A percentile compares a stretch with the other conserved stretches of the same genome.
Conservation (phyloP, 164 flowering plant genomes). For the Piper betle region DNA sequence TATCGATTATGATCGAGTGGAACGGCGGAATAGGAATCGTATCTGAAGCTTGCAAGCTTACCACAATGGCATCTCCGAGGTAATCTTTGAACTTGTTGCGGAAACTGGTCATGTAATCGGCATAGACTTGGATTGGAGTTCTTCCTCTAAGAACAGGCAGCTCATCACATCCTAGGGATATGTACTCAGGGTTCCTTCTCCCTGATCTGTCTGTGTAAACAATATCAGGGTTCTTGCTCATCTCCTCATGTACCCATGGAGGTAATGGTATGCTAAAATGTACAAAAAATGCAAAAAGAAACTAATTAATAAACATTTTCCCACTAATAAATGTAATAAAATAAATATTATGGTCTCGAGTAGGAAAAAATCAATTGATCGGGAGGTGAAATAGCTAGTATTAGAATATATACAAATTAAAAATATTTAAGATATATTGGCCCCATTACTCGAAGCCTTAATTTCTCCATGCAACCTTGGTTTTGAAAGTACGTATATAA, state of each 20-base stretch:
- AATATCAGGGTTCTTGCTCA: constrained; percentile 77
- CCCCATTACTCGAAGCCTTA: no score
- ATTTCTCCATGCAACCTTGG: no score
- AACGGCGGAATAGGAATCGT: no score
- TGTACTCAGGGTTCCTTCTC: constrained; percentile 80
- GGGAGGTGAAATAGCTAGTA: no score
- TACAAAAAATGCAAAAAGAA: not conserved
- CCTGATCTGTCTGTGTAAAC: constrained; percentile 85
- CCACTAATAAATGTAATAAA: no score
- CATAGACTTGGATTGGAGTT: constrained; percentile 82
- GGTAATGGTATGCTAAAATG: constrained; percentile 73
- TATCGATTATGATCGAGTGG: no score
- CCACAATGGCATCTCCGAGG: constrained; percentile 63
- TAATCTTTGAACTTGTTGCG: constrained; percentile 53
- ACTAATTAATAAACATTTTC: no score
- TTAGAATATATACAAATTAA: no score
- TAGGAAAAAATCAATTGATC: no score
- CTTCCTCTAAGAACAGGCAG: constrained; percentile 76
- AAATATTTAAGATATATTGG: no score
- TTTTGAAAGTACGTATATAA: no score
- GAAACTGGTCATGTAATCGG: constrained; percentile 86
- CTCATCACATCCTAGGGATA: constrained; percentile 74
- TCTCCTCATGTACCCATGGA: constrained; percentile 92
- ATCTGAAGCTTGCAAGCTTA: constrained; percentile 16
- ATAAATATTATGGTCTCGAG: no score